A percentile compares a stretch with the other conserved stretches of the same genome.
Evolutionary conservation across 2,329 filamentous ascomycete genomes (phyloP).

Genomic region (Colletotrichum cereale): DNA sequence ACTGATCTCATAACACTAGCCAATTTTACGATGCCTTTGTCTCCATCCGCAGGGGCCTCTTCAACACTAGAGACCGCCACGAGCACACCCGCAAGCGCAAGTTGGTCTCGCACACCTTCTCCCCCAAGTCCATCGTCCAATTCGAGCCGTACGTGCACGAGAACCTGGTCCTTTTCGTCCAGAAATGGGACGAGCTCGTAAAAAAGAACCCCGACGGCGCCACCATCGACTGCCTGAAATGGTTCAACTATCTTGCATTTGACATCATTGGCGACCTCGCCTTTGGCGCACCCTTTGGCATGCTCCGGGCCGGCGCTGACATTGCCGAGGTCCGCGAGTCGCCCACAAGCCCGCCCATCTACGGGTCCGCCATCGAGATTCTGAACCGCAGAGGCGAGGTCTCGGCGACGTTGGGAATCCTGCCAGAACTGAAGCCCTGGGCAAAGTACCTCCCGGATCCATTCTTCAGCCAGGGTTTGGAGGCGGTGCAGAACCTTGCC

Average conservation of each 20-base stretch:
- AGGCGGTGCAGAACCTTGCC: constrained; percentile 82
- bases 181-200: constrained; percentile 76
- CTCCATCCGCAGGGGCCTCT: constrained; percentile 85
- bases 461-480: constrained; percentile 82
- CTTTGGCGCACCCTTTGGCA: constrained; percentile 43
- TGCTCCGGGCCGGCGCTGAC: constrained; percentile 39
- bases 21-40: constrained; percentile 95
- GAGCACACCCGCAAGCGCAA: constrained; percentile 93
- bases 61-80: constrained; percentile 86
- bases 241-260: constrained; percentile 39
- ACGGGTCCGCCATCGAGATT: constrained; percentile 86
- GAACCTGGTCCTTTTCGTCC: constrained; percentile 81
- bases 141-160: constrained; percentile 91
- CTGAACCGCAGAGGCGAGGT: constrained; percentile 91
- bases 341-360: constrained; percentile 72
- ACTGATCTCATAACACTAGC: constrained; percentile 53
- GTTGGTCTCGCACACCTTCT: constrained; percentile 89
- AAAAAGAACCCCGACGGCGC: constrained; percentile 48
- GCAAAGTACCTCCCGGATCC: constrained; percentile 84
- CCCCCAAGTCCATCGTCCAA: constrained; percentile 81
- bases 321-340: constrained; percentile 51
- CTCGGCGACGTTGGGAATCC: constrained; percentile 81
- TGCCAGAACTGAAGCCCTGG: constrained; percentile 81
- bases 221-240: constrained; percentile 74
- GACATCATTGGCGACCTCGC: constrained; percentile 44